These are phyloP conservation scores for Melanomma pulvis-pyrius DNA, from an alignment of 495 filamentous ascomycete genomes.

Conservation along the genomic window DNA sequence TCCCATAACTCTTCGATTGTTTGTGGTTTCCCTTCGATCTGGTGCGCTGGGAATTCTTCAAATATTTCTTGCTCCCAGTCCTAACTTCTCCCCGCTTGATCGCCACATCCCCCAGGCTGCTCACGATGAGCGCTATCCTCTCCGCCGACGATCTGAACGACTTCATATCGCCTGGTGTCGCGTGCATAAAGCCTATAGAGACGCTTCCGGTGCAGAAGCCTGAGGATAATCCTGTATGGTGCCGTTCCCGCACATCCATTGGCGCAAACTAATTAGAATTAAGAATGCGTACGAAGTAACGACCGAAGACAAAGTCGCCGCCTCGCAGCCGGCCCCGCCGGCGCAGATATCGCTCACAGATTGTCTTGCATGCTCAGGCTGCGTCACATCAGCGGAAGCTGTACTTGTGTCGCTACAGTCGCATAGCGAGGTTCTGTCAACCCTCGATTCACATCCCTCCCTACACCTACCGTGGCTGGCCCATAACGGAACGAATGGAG, in stretches of 20 bases:
- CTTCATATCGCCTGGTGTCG: conserved; percentile 96
- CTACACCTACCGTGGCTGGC: conserved; percentile 38
- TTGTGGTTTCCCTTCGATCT: neutral
- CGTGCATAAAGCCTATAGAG: conserved; percentile 97
- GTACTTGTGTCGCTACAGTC: conserved; percentile 91
- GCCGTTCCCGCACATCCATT: conserved; percentile 22
- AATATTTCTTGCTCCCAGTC: neutral
- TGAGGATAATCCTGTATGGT: conserved; percentile 33
- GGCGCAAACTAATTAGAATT: conserved; percentile 25
- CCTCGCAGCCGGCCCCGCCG: conserved; percentile 60
- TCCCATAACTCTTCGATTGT: neutral
- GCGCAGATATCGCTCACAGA: conserved; percentile 96
- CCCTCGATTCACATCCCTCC: conserved; percentile 69
- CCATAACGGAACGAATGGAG: conserved; percentile 39
- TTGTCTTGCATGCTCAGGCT: conserved; percentile 95
- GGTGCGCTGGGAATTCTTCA: neutral
- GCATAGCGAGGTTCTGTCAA: conserved; percentile 83
- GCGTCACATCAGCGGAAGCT: conserved; percentile 95
- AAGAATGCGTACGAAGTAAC: conserved; percentile 83
- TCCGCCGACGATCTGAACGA: conserved; percentile 97
- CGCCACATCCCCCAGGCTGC: conserved; percentile 5
- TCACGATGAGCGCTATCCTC: conserved; percentile 87
- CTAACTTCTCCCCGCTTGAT: neutral
- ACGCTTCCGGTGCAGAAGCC: conserved; percentile 67
- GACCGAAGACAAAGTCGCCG: conserved; percentile 76